phyloP scores from a whole-genome alignment of 768 basidiomycete genomes.

The Leccinum ochraceum region DNA sequence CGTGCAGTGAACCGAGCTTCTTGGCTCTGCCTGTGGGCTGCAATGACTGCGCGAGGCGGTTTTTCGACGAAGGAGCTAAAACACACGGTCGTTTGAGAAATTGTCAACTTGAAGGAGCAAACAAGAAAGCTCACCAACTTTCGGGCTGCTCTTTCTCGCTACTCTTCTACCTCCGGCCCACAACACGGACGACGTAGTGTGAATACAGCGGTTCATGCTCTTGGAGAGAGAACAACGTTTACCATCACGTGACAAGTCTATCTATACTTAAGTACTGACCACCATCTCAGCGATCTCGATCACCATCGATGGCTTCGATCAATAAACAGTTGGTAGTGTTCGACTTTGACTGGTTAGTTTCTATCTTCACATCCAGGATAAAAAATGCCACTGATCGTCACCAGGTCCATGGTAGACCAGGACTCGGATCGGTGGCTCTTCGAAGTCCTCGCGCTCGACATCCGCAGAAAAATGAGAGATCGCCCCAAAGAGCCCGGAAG shows the following conservation, averaged over 20 bases:
- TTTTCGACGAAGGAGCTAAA: constrained; percentile 26
- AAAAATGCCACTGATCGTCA: not conserved
- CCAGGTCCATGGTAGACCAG: constrained; percentile 90
- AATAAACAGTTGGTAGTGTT: constrained; percentile 80
- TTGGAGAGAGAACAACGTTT: not conserved
- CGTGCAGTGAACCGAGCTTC: constrained; percentile 28
- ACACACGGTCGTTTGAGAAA: not conserved
- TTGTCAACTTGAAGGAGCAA: not conserved
- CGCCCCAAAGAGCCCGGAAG: constrained; percentile 52
- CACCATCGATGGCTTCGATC: constrained; percentile 21
- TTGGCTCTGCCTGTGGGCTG: constrained; percentile 29
- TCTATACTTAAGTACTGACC: not conserved
- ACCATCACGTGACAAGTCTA: not conserved
- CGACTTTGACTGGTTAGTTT: constrained; percentile 90
- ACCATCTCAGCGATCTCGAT: not conserved
- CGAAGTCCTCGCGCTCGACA: constrained; percentile 81
- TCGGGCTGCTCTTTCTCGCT: constrained; percentile 14
- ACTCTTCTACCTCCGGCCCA: constrained; percentile 12
- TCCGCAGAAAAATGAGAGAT: constrained; percentile 71
- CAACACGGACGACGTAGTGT: constrained; percentile 14
- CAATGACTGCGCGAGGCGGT: constrained; percentile 30
- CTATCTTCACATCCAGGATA: not conserved
- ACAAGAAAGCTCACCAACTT: constrained; percentile 14
- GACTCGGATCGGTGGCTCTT: constrained; percentile 95
- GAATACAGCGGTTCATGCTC: not conserved